Percentiles rank a stretch among this genome's conserved stretches.
Conservation (phyloP, 257 asterid genomes). For the Lithospermum erythrorhizon region DNA sequence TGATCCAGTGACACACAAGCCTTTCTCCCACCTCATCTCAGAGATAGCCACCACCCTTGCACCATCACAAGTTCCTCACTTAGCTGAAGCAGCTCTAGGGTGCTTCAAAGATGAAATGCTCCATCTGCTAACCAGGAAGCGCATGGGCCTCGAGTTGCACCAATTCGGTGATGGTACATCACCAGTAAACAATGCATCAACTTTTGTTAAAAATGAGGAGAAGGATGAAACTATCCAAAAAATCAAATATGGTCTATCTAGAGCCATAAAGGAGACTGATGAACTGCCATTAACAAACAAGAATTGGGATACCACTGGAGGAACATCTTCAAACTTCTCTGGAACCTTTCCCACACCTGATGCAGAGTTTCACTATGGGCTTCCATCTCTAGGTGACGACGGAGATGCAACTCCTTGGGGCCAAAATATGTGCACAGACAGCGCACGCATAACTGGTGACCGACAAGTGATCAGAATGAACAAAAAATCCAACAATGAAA, state of each 20-base stretch:
- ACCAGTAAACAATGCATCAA: slow-evolving; percentile 12
- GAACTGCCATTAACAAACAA: slow-evolving; percentile 9
- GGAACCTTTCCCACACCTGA: slow-evolving; percentile 32
- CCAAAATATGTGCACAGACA: slow-evolving; percentile 47
- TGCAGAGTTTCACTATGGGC: slow-evolving; percentile 39
- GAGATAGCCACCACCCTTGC: slow-evolving; percentile 82
- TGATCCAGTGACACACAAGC: slow-evolving; percentile 95
- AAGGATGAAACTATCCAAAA: slow-evolving; percentile 41
- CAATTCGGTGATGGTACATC: slow-evolving; percentile 19
- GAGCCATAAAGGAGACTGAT: slow-evolving; percentile 43
- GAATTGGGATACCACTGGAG: slow-evolving; percentile 35
- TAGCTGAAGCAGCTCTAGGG: slow-evolving; percentile 91
- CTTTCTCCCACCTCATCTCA: slow-evolving; percentile 75
- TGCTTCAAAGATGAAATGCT: slow-evolving; percentile 98
- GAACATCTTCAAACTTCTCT: slow-evolving; percentile 22
- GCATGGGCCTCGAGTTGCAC: slow-evolving; percentile 62
- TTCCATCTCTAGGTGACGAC: slow-evolving; percentile 31
- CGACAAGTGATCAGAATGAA: slow-evolving; percentile 21
- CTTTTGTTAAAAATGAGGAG: slow-evolving; percentile 35
- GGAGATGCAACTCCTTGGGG: slow-evolving; percentile 50
- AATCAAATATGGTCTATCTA: slow-evolving; percentile 46
- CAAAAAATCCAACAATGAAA: slow-evolving; percentile 34
- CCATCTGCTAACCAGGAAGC: slow-evolving; percentile 76
- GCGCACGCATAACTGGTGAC: slow-evolving; percentile 42
- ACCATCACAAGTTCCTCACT: slow-evolving; percentile 77